phyloP scores from a whole-genome alignment of 73 alveolate genomes.

The Paraurostyla sp. region DNA sequence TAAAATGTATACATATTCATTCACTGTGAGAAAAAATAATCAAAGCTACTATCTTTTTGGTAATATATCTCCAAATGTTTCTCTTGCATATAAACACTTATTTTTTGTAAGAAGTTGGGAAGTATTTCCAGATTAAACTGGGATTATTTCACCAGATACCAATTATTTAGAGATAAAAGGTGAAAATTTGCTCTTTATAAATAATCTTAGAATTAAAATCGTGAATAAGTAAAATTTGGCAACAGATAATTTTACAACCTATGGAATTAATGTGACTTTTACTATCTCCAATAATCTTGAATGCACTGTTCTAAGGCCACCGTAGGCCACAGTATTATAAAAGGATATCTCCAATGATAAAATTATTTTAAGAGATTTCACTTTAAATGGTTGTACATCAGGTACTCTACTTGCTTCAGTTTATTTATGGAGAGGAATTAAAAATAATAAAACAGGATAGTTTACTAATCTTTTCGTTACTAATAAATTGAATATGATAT shows the following conservation, averaged over 20 bases:
- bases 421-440: slow-evolving; percentile 33
- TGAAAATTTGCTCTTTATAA: neutral
- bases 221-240: neutral
- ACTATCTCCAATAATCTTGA: neutral
- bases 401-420: slow-evolving; percentile 31
- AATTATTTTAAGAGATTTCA: slow-evolving; percentile 14
- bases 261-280: slow-evolving; percentile 25
- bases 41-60: slow-evolving; percentile 48
- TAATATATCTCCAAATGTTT: neutral
- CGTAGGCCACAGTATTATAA: slow-evolving; percentile 27
- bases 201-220: neutral
- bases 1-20: slow-evolving; percentile 35
- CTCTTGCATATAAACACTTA: slow-evolving; percentile 15
- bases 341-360: neutral
- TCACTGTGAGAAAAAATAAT: neutral
- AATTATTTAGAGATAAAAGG: neutral
- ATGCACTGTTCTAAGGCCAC: neutral
- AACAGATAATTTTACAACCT: slow-evolving; percentile 14
- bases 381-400: neutral
- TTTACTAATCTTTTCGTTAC: slow-evolving; percentile 27
- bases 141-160: neutral
- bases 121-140: neutral
- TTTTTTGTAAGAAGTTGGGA: slow-evolving; percentile 64
- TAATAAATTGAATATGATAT: neutral
- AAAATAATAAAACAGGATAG: neutral